phyloP scores from a whole-genome alignment of 2,329 filamentous ascomycete species.

The Penicillium nordicum region DNA sequence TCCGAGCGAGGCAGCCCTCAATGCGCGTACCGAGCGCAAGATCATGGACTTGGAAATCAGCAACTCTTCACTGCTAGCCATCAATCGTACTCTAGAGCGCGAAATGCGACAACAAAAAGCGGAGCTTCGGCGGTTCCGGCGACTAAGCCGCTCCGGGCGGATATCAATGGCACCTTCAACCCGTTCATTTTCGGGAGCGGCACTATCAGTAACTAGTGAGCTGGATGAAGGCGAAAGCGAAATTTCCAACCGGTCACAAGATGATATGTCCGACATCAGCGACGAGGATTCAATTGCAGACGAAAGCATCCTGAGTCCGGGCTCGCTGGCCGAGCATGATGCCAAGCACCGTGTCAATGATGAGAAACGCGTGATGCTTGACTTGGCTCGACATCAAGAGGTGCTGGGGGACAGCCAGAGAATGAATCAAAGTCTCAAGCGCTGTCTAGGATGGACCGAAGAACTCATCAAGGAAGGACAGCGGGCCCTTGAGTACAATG shows the following conservation, averaged over 20 bases:
- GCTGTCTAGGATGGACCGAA: slow-evolving; percentile 86
- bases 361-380: slow-evolving; percentile 76
- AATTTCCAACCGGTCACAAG: slow-evolving; percentile 27
- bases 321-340: slow-evolving; percentile 37
- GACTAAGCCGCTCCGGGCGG: slow-evolving; percentile 77
- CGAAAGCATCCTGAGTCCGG: slow-evolving; percentile 37
- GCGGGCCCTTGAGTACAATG: slow-evolving; percentile 79
- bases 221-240: slow-evolving; percentile 36
- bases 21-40: slow-evolving; percentile 86
- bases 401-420: slow-evolving; percentile 86
- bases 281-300: slow-evolving; percentile 40
- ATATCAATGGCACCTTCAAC: slow-evolving; percentile 58
- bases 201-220: slow-evolving; percentile 47
- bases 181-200: slow-evolving; percentile 45
- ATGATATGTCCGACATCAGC: slow-evolving; percentile 39
- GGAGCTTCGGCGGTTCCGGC: slow-evolving; percentile 78
- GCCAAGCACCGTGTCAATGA: slow-evolving; percentile 65
- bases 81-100: slow-evolving; percentile 87
- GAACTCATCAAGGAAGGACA: slow-evolving; percentile 83
- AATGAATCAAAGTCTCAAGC: slow-evolving; percentile 89
- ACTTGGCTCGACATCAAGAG: slow-evolving; percentile 84
- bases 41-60: slow-evolving; percentile 95
- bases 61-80: slow-evolving; percentile 89
- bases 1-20: slow-evolving; percentile 69
- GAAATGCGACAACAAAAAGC: slow-evolving; percentile 88